Base-by-base conservation (phyloP, 345 rosid species). In the Aquilaria malaccensis region DNA sequence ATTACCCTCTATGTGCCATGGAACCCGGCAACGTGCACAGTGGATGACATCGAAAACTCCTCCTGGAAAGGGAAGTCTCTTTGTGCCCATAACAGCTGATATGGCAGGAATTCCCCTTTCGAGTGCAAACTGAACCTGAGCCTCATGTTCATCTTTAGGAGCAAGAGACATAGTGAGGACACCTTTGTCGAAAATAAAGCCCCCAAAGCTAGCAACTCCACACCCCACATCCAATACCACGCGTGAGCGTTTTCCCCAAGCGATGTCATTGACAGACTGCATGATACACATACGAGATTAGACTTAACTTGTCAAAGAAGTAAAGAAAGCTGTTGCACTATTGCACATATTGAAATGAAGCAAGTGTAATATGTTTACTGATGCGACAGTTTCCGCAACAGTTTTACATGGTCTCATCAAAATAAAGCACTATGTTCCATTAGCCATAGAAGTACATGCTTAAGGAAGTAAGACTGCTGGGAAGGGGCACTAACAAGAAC, bases 101-200 rank as follows among this genome's bases (percentile, higher is more conserved):
- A 94, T 73, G 56, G 88, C 96, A 13, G 99, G 97, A 63, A 94
- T 94, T 62, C 99, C 99, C 72, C 99, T 87, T 77, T 94, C 99
- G 56, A 94, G 95, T 55, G 97, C 99, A 61, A 91, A 91, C 56
- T 94, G 99, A 58, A 88, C 92, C 74, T 94, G 99, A 54, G 96
- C 99, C 83, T 90, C 99, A 72, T 94, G 99, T 66, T 94, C 99
- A 75, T 94, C 99, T 83, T 94, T 94, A 46, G 99, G 99, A 50
- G 99, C 97, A 49, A 94, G 80, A 66, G 99, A 94, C 97, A 94
- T 90, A 13, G 95, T 68, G 15, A 90, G 77, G 52, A 83, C 99
- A 69, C 81, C 85, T 77, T 89, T 81, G 65, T 93, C 96, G 67
- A 93, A 93, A 45, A 95, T 95, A 72, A 65, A 94, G 61, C 96